Base-by-base conservation (phyloP, 2,329 filamentous ascomycete species). In the Fusarium miscanthi region DNA sequence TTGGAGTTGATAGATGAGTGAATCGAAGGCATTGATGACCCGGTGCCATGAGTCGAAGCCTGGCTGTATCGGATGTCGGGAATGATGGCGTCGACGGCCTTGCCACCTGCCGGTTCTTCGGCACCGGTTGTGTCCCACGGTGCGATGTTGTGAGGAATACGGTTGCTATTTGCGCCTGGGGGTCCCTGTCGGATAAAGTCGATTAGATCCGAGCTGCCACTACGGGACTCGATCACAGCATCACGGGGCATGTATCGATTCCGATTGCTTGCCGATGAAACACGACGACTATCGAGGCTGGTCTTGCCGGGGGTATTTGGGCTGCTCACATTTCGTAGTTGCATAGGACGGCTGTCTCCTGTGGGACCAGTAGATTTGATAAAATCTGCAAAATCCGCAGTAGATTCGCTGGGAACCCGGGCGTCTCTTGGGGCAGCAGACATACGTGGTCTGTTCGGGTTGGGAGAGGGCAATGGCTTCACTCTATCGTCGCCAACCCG, bases 161-260 rank as follows among this genome's bases (percentile, higher is more conserved):
- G 90, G 70, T 88, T 88, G 46, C 85, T 86, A 38, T 85, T 83
- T 48, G 84, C 80, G 68, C 84, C 87, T 0, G 93, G 92, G 6
- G 94, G 94, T 2, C 95, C 95, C 79, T 94, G 91, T 49, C 95
- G 91, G 73, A 99, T 97, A 80, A 99, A 98, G 79, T 98, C 95
- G 73, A 98, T 97, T 64, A 99, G 84, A 68, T 98, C 96, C 17
- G 93, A 93, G 63, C 91, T 97, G 72, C 91, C 91, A 56, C 90
- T 89, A 57, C 86, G 87, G 63, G 84, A 84, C 54, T 90, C 87
- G 21, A 90, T 87, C 45, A 87, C 86, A 41, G 93, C 89, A 69
- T 94, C 91, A 53, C 94, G 92, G 64, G 95, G 91, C 80, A 92
- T 88, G 52, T 92, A 86, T 66, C 88, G 89, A 51, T 84, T 84